Evolutionary conservation across 2,329 filamentous ascomycete species (phyloP), one percentile per base, ranked within the genome.

Genomic region (Apiospora pterosperma): DNA sequence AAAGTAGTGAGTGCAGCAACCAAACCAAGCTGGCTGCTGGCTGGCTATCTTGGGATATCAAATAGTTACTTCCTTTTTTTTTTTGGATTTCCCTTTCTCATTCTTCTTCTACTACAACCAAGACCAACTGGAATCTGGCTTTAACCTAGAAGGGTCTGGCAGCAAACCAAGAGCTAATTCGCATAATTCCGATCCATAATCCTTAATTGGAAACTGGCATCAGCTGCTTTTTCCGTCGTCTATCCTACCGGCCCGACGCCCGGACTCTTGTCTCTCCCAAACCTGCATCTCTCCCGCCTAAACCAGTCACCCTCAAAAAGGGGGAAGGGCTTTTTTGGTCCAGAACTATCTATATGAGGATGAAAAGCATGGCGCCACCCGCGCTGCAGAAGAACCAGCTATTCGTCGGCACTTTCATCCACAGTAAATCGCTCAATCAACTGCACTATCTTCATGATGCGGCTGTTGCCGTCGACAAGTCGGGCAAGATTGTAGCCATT

Each of bases 361-460:
- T 39, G 59, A 19, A 60, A 34, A 64, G 19, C 60, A 75, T 75
- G 73, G 62, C 71, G 38, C 63, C 65, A 14, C 62, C 62, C 19
- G 61, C 55, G 52, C 66, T 64, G 21, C 52, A 67, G 16, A 75
- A 72, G 64, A 80, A 81, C 60, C 78, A 84, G 70, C 70, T 87
- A 23, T 84, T 86, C 68, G 71, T 83, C 41, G 86, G 86, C 65
- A 83, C 81, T 0, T 88, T 88, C 69, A 76, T 88, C 64, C 84
- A 87, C 74, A 81, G 81, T 73, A 82, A 78, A 67, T 76, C 74
- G 16, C 79, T 81, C 4, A 76, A 78, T 64, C 74, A 82, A 70
- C 78, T 88, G 19, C 78, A 84, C 61, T 84, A 84, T 67, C 71
- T 86, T 11, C 82, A 87, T 70, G 72, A 82, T 61, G 76, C 83